Conservation (phyloP, 331 rosid species). For the Phaseolus coccineus region DNA sequence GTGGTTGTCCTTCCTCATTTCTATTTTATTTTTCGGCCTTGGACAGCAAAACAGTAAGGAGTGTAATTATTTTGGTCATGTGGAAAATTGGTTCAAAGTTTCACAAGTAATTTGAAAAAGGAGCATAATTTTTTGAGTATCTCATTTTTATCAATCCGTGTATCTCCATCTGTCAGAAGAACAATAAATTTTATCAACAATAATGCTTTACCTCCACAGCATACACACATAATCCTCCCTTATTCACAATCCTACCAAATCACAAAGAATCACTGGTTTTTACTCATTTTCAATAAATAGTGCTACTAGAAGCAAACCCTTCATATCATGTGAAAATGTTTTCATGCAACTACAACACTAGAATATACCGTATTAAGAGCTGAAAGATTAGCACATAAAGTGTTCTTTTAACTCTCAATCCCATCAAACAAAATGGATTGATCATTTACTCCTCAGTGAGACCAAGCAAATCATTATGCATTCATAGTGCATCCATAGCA, state of each 20-base stretch:
- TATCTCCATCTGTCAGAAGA: background rate
- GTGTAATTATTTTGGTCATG: background rate
- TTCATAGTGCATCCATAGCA: conserved; percentile 21
- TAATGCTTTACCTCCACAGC: background rate
- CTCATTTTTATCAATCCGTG: background rate
- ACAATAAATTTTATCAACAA: conserved; percentile 1
- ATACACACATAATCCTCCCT: background rate
- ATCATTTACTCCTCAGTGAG: background rate
- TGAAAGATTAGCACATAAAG: conserved; percentile 6
- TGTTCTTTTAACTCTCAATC: conserved; percentile 30
- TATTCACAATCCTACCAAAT: conserved; percentile 13
- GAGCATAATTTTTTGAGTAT: background rate
- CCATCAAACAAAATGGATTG: background rate
- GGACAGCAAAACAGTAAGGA: background rate
- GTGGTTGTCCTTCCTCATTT: background rate
- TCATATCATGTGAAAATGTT: background rate
- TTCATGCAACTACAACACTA: background rate
- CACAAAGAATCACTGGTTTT: background rate
- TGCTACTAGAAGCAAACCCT: conserved; percentile 6
- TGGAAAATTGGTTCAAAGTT: conserved; percentile 1
- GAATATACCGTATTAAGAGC: conserved; percentile 5
- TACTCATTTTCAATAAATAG: conserved; percentile 9
- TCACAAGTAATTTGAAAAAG: background rate
- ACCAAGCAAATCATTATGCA: conserved; percentile 23
- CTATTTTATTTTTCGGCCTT: background rate